phyloP scores from a whole-genome alignment of 805 yeast genomes.

The Metschnikowia matae region DNA sequence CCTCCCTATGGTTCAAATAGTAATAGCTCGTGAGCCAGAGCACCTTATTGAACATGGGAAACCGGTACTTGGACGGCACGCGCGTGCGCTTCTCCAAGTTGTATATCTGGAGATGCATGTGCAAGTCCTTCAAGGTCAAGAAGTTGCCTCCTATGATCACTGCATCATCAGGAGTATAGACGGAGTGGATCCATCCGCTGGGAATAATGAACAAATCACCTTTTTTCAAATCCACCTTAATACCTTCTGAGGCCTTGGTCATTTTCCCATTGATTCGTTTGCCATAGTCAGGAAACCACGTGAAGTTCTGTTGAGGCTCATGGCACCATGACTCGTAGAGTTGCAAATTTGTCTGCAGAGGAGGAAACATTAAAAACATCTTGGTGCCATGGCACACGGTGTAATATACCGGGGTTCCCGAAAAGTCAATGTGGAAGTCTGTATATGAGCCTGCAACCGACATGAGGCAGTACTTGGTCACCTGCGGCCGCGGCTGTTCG shows the following conservation, averaged over 20 bases:
- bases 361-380: conserved; percentile 74
- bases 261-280: conserved; percentile 28
- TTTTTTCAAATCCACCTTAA: conserved; percentile 47
- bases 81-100: conserved; percentile 61
- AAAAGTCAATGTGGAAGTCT: conserved; percentile 89
- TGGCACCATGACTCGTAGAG: conserved; percentile 71
- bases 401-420: conserved; percentile 89
- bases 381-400: conserved; percentile 75
- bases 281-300: conserved; percentile 59
- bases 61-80: conserved; percentile 72
- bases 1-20: conserved; percentile 22
- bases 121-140: conserved; percentile 59
- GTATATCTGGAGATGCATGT: conserved; percentile 58
- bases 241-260: conserved; percentile 37
- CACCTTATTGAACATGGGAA: conserved; percentile 69
- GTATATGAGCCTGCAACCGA: conserved; percentile 77
- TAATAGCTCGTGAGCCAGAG: conserved; percentile 64
- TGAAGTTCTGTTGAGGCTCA: conserved; percentile 54
- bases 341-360: conserved; percentile 57
- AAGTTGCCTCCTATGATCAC: conserved; percentile 87
- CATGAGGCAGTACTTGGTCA: conserved; percentile 79
- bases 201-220: conserved; percentile 84
- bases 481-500: conserved; percentile 46
- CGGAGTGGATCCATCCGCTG: conserved; percentile 92
- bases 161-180: conserved; percentile 76